Base-by-base conservation (phyloP, 2,329 filamentous ascomycete species). In the Cladophialophora chaetospira region DNA sequence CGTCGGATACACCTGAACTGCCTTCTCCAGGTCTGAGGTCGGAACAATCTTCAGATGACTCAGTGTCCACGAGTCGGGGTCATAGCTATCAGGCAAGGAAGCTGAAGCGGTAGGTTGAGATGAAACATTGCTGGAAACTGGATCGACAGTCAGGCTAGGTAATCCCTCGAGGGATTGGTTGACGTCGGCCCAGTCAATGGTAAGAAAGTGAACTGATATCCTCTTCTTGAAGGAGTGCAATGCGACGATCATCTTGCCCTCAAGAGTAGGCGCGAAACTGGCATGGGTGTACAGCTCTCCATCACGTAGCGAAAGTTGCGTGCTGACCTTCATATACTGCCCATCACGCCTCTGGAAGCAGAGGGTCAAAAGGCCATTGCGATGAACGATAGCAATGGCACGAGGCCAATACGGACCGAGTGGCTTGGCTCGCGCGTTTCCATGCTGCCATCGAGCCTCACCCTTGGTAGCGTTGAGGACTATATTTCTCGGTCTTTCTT, bases 41-140 rank as follows among this genome's bases (percentile, higher is more conserved):
- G 89, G 86, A 29, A 95, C 73, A 47, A 95, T 81, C 63, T 90
- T 86, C 8, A 96, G 73, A 62, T 88, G 86, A 1, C 89, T 91
- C 4, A 96, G 76, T 62, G 85, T 80, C 75, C 78, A 86, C 77
- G 60, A 55, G 15, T 57, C 55, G n/a, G 59, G 48, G 35, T 63
- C 62, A 53, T 61, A 63, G 78, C 78, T 1, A 76, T 69, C 57
- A 19, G 53, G 36, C 8, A 62, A 23, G 13, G 54, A 55, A 5
- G 62, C 35, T 15, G 60, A 62, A 10, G 40, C 47, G 10, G 47
- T 26, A 5, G 60, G 60, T n/a, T 42, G 42, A 13, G 60, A 57
- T 67, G 68, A 47, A 58, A 65, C 21, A 57, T 53, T 26, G 63
- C 63, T 43, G n/a, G 57, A 42, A 21, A 55, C 48, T 2, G 40